Base-by-base conservation (phyloP, 2,329 filamentous ascomycete species). In the Claviceps fusiformis region DNA sequence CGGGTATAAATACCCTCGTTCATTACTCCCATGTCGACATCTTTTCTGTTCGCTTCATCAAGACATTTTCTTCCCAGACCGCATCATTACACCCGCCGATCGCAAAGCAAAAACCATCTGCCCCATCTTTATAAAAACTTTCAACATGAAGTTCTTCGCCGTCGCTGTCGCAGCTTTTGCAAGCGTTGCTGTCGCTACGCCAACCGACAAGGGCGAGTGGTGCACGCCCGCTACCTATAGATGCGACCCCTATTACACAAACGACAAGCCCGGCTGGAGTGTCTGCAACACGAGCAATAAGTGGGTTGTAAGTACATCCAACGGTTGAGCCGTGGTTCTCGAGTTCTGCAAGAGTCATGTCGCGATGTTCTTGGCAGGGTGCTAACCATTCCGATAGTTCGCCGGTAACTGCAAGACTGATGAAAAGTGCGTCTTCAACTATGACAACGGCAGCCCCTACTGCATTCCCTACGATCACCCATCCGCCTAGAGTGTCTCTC, bases 151-250 rank as follows among this genome's bases (percentile, higher is more conserved):
- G 65, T 61, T 67, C 63, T 54, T 62, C 56, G 49, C 57, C 37
- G 39, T 63, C 56, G 53, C 63, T 52, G 46, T 67, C 55, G 62
- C 61, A 49, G 49, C 58, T 52, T 52, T 64, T 44, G 57, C 56
- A 37, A 49, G 59, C 46, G 35, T 61, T 45, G 59, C 53, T 37
- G 13, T 56, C 50, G 61, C 61, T 39, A 46, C 47, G 53, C 51
- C 56, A 17, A 51, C 60, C 6, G 13, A 52, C 44, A 50, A 37
- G 48, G 5, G 43, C 29, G 17, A 11, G 3, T 17, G 24, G 44
- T 71, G 69, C 65, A 61, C 56, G 45, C 68, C 69, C 2, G 69
- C 55, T 47, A 69, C 68, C n/a, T 71, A 71, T 59, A 11, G 56
- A 11, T 71, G 70, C 65, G 55, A 62, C 24, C 10, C 6, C 11